These are phyloP conservation scores for Chrysosporium keratinophilum DNA, from an alignment of 2,329 filamentous ascomycete genomes.

Conservation along the genomic window DNA sequence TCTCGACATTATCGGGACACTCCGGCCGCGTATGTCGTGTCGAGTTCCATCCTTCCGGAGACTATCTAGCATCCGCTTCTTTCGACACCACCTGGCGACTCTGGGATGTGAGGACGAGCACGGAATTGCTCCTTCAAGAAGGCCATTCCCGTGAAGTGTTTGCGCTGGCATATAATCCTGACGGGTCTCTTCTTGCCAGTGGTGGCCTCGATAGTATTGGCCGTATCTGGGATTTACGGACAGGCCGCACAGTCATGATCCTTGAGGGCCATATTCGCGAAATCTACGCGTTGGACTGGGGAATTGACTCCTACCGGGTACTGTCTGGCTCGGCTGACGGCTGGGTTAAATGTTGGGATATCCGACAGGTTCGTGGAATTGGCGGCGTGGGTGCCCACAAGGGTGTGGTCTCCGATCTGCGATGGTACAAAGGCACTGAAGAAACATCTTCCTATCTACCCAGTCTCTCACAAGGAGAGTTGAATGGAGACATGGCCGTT, in stretches of 20 bases:
- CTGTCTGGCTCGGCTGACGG: constrained; percentile 88
- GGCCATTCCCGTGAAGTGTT: constrained; percentile 93
- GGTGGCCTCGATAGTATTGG: constrained; percentile 93
- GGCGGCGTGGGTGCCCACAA: constrained; percentile 84
- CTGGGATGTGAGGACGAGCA: constrained; percentile 82
- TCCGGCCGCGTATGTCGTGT: constrained; percentile 78
- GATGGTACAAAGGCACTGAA: constrained; percentile 86
- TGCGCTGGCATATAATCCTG: constrained; percentile 75
- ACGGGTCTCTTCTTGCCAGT: constrained; percentile 81
- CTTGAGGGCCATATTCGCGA: constrained; percentile 87
- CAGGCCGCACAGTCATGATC: constrained; percentile 90
- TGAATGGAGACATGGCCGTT: constrained; percentile 35
- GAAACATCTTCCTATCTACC: constrained; percentile 54
- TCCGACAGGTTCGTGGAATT: constrained; percentile 73
- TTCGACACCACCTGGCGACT: constrained; percentile 95
- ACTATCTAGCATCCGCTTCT: constrained; percentile 82
- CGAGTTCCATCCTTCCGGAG: constrained; percentile 87
- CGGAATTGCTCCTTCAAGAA: constrained; percentile 79
- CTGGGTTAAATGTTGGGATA: constrained; percentile 96
- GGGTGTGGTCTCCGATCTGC: constrained; percentile 80
- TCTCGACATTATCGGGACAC: constrained; percentile 74
- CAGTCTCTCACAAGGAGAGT: constrained; percentile 54
- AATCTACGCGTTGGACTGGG: constrained; percentile 89
- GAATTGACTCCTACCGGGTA: constrained; percentile 79
- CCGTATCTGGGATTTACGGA: constrained; percentile 87